phyloP scores from a whole-genome alignment of 1,284 basidiomycete genomes.

The Cutaneotrichosporon sp. region DNA sequence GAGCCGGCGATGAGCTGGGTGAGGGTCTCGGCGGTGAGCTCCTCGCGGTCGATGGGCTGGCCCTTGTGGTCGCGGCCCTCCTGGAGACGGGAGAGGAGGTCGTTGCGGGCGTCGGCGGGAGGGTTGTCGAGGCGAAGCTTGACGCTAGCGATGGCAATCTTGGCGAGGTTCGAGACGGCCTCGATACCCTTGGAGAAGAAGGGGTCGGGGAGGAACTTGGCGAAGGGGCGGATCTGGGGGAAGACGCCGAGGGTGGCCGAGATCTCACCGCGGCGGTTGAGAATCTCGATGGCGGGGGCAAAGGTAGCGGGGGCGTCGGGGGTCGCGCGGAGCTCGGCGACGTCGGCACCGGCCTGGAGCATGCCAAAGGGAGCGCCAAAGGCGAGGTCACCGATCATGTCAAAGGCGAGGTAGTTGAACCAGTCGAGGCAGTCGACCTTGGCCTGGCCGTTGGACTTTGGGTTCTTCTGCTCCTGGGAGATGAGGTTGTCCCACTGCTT shows the following conservation, averaged over 20 bases:
- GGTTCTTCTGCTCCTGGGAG: constrained; percentile 58
- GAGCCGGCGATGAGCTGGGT: constrained; percentile 79
- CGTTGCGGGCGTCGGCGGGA: constrained; percentile 62
- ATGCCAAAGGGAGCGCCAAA: constrained; percentile 89
- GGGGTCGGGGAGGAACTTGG: constrained; percentile 61
- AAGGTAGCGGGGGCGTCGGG: constrained; percentile 41
- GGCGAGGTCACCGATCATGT: constrained; percentile 80
- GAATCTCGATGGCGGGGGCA: constrained; percentile 79
- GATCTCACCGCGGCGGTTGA: constrained; percentile 87
- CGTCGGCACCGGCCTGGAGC: constrained; percentile 73
- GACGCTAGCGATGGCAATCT: constrained; percentile 80
- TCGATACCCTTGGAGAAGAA: constrained; percentile 73
- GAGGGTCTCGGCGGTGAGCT: constrained; percentile 82
- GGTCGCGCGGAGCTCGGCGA: constrained; percentile 65
- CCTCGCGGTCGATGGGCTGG: constrained; percentile 54
- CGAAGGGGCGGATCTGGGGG: constrained; percentile 63
- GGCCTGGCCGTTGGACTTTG: constrained; percentile 58
- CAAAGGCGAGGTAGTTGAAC: constrained; percentile 82
- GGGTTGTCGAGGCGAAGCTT: constrained; percentile 65
- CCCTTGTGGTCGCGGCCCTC: constrained; percentile 75
- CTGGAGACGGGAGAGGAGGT: constrained; percentile 78
- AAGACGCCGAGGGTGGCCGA: constrained; percentile 80
- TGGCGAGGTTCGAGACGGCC: constrained; percentile 72
- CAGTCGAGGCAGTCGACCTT: constrained; percentile 72
- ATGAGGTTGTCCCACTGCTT: constrained; percentile 80